Percentiles rank a stretch among this genome's conserved stretches.
Evolutionary conservation across 164 flowering plant genomes (phyloP).

Genomic region (Piper longum): DNA sequence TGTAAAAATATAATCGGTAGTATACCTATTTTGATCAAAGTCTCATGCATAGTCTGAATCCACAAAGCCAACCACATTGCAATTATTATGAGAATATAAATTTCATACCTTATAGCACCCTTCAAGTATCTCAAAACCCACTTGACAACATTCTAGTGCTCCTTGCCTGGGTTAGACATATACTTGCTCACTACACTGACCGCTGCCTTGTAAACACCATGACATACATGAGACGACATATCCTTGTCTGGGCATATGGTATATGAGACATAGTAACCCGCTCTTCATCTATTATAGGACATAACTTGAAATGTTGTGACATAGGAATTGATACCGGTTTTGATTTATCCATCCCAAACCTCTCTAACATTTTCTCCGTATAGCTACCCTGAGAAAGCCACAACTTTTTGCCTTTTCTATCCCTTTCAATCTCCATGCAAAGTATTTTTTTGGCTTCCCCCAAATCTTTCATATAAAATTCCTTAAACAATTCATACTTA

Average conservation of each 20-base stretch:
- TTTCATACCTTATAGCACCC: not conserved
- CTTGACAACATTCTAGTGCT: not conserved
- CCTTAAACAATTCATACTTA: not conserved
- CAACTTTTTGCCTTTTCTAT: not conserved
- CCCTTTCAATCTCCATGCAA: not conserved
- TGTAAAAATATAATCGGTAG: not conserved
- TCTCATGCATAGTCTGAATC: conserved; percentile 1
- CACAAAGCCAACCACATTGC: not conserved
- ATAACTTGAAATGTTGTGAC: not conserved
- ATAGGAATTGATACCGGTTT: not conserved
- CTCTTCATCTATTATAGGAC: not conserved
- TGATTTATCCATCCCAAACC: not conserved
- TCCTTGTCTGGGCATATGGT: not conserved
- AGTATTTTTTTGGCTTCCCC: not conserved
- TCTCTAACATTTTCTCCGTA: not conserved
- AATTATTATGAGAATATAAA: not conserved
- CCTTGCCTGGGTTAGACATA: not conserved
- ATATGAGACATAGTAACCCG: not conserved
- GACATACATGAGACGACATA: not conserved
- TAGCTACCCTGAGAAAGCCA: not conserved
- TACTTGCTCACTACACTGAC: not conserved
- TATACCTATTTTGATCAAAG: not conserved
- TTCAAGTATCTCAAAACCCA: not conserved
- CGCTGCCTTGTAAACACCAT: not conserved
- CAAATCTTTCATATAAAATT: not conserved